phyloP scores from a whole-genome alignment of 2,329 filamentous ascomycete species.

The Ceratocystis variospora region DNA sequence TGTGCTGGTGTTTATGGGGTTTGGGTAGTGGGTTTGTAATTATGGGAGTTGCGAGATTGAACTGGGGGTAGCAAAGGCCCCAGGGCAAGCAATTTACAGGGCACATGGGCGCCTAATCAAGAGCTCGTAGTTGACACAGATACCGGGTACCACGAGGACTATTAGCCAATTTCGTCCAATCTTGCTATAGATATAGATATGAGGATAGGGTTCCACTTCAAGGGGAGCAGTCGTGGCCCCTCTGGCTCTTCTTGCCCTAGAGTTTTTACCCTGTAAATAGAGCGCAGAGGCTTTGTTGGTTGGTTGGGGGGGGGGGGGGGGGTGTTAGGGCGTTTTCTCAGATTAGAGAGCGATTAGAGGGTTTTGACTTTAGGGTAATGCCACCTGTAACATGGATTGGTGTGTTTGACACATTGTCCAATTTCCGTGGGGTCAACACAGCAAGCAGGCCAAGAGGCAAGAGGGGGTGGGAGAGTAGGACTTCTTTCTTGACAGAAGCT shows the following conservation, averaged over 20 bases:
- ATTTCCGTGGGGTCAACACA: background rate
- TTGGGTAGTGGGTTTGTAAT: background rate
- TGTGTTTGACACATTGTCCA: constrained; percentile 4
- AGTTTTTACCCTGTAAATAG: background rate
- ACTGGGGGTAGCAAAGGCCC: background rate
- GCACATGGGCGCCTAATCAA: background rate
- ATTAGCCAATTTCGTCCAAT: background rate
- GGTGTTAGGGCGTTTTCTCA: background rate
- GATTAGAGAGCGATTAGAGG: background rate
- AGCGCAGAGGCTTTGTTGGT: background rate
- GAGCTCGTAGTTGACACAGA: background rate
- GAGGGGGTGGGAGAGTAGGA: background rate
- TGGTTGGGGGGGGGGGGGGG: too few species aligned
- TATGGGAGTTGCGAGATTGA: background rate
- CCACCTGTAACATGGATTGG: constrained; percentile 2
- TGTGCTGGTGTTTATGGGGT: background rate
- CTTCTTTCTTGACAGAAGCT: background rate
- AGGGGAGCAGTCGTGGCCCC: background rate
- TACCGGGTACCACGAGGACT: background rate
- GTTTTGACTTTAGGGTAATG: background rate
- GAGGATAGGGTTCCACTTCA: background rate
- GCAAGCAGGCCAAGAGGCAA: background rate
- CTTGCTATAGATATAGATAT: background rate
- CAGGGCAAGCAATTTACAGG: background rate
- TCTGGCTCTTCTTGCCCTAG: background rate